A percentile compares a stretch with the other conserved stretches of the same genome.
These are phyloP conservation scores for Atkinsonella hypoxylon DNA, from an alignment of 2,329 filamentous ascomycete species.

Conservation along the genomic window DNA sequence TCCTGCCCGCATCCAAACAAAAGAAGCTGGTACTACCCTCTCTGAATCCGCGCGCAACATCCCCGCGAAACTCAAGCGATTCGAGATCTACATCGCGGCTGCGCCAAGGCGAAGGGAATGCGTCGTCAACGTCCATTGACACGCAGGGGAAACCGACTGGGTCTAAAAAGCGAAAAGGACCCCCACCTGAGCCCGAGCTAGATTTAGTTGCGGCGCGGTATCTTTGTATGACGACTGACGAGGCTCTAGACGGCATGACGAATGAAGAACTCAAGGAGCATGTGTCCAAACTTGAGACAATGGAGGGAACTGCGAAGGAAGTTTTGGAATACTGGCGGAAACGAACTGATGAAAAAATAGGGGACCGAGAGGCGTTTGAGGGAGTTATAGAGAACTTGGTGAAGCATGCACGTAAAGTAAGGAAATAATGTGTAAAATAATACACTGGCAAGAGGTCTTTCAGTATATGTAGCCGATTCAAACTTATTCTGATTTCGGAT, in stretches of 20 bases:
- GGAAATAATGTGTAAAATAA: constrained; percentile 43
- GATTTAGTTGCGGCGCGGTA: constrained; percentile 70
- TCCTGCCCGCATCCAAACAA: constrained; percentile 90
- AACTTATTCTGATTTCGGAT: constrained; percentile 9
- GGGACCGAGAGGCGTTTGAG: constrained; percentile 88
- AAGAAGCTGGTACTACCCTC: constrained; percentile 94
- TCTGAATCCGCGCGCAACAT: constrained; percentile 55
- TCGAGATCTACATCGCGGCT: constrained; percentile 35
- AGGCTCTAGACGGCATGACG: constrained; percentile 69
- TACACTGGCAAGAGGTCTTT: neutral
- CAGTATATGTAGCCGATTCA: neutral
- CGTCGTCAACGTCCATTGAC: constrained; percentile 47
- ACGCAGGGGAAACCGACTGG: constrained; percentile 40
- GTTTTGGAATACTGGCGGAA: constrained; percentile 83
- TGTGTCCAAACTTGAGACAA: constrained; percentile 52
- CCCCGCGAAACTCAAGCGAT: constrained; percentile 42
- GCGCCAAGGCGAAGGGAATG: constrained; percentile 36
- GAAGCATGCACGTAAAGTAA: constrained; percentile 74
- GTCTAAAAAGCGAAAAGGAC: constrained; percentile 39
- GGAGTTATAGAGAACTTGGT: constrained; percentile 95
- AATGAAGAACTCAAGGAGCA: constrained; percentile 65
- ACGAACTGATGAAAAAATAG: constrained; percentile 72
- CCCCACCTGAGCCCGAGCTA: constrained; percentile 59
- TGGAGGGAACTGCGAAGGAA: constrained; percentile 61
- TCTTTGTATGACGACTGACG: constrained; percentile 72